Evolutionary conservation across 2,329 filamentous ascomycete species (phyloP).

Genomic region (Beauveria varroae): DNA sequence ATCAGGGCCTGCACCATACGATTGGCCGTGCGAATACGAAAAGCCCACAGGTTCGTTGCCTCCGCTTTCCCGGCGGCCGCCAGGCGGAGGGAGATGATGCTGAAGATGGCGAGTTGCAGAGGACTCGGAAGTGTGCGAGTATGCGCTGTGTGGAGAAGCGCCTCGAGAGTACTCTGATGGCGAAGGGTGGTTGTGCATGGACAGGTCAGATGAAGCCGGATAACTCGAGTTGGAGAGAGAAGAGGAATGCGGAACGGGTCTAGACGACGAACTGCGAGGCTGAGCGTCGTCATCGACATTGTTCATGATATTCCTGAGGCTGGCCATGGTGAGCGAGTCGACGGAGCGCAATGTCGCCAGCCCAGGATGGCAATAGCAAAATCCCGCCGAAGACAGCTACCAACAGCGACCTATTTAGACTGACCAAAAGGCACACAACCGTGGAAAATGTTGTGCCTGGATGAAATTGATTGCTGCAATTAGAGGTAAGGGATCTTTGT

Average conservation of each 20-base stretch:
- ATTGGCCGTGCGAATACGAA: constrained; percentile 4
- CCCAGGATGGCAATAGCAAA: constrained; percentile 19
- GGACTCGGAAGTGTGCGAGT: constrained; percentile 8
- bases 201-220: constrained; percentile 28
- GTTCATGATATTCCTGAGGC: constrained; percentile 51
- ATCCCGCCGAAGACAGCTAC: neutral
- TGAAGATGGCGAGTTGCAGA: constrained; percentile 7
- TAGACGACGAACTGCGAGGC: neutral
- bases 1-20: constrained; percentile 2
- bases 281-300: constrained; percentile 41
- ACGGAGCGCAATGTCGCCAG: constrained; percentile 23
- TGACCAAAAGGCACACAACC: neutral
- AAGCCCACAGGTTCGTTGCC: constrained; percentile 3
- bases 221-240: constrained; percentile 24
- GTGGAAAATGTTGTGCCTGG: neutral
- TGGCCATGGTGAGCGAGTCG: constrained; percentile 43
- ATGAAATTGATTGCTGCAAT: neutral
- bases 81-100: neutral
- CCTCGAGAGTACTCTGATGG: constrained; percentile 27
- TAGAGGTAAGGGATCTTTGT: too few species aligned
- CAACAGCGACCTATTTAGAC: neutral
- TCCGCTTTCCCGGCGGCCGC: neutral
- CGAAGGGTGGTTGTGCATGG: constrained; percentile 21
- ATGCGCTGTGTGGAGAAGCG: constrained; percentile 23
- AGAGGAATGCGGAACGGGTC: neutral